A percentile compares a stretch with the other conserved stretches of the same genome.
These are phyloP conservation scores for Lachnellula occidentalis DNA, from an alignment of 2,329 filamentous ascomycete genomes.

Conservation along the genomic window DNA sequence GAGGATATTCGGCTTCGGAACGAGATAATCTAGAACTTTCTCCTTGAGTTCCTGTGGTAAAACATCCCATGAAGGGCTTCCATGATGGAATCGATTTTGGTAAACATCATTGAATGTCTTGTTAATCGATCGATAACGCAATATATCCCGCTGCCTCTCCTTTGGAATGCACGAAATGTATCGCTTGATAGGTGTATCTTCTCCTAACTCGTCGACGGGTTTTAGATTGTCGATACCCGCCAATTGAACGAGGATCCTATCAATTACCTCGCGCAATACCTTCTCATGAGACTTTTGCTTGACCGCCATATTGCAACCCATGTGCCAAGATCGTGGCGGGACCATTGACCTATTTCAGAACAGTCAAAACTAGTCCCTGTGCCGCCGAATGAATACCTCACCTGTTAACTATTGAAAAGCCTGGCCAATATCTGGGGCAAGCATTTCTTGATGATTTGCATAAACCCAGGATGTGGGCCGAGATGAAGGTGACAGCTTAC, in stretches of 20 bases:
- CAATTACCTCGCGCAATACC: not conserved
- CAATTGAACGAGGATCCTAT: not conserved
- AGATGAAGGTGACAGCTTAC: not conserved
- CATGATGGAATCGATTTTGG: not conserved
- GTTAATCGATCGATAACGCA: not conserved
- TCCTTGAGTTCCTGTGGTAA: not conserved
- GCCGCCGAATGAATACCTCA: not conserved
- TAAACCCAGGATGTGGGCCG: not conserved
- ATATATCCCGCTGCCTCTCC: not conserved
- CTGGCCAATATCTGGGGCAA: not conserved
- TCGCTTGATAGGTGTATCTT: not conserved
- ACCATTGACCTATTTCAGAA: not conserved
- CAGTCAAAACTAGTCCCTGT: not conserved
- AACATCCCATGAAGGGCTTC: not conserved
- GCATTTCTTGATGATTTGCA: not conserved
- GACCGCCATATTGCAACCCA: not conserved
- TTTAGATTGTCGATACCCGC: not conserved
- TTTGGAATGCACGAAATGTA: not conserved
- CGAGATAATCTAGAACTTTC: conserved; percentile 2
- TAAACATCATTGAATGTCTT: not conserved
- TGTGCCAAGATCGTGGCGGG: not conserved
- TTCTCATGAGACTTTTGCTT: not conserved
- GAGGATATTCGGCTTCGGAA: not conserved
- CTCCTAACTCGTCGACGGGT: not conserved
- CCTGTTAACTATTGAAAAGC: not conserved